A percentile compares a stretch with the other conserved stretches of the same genome.
Evolutionary conservation across 257 asterid species (phyloP).

Genomic region (Solanum rostratum): DNA sequence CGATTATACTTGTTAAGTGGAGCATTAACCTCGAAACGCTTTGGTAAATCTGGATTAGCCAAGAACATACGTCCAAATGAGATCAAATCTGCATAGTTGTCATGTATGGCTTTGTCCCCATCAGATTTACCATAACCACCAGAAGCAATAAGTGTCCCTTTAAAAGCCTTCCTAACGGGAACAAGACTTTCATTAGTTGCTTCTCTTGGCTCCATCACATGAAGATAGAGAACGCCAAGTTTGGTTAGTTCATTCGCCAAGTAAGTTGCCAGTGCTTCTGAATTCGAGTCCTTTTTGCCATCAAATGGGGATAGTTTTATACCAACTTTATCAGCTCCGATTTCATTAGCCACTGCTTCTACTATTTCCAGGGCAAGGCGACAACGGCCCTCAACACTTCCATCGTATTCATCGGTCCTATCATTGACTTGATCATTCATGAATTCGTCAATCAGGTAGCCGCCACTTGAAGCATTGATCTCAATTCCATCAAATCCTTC

Average conservation of each 20-base stretch:
- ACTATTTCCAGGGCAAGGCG: constrained; percentile 50
- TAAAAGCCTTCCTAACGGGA: constrained; percentile 26
- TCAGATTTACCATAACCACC: constrained; percentile 42
- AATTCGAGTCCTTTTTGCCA: constrained; percentile 23
- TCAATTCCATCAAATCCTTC: constrained; percentile 89
- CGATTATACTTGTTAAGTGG: constrained; percentile 41
- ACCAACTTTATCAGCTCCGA: constrained; percentile 67
- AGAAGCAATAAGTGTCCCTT: constrained; percentile 45
- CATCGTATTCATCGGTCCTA: constrained; percentile 33
- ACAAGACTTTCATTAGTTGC: not conserved
- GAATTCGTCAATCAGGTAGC: constrained; percentile 89
- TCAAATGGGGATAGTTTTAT: constrained; percentile 82
- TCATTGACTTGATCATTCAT: constrained; percentile 75
- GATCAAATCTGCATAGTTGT: constrained; percentile 38
- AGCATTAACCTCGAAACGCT: constrained; percentile 35
- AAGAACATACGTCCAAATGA: constrained; percentile 57
- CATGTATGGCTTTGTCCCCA: constrained; percentile 35
- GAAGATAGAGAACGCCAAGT: constrained; percentile 33
- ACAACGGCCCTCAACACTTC: constrained; percentile 58
- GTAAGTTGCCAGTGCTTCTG: constrained; percentile 56
- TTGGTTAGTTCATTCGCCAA: not conserved
- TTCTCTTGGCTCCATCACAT: constrained; percentile 31
- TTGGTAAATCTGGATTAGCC: constrained; percentile 65
- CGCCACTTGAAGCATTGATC: constrained; percentile 74
- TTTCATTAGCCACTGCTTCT: constrained; percentile 44